Evolutionary conservation across 2,329 filamentous ascomycete genomes (phyloP).

Genomic region (Pseudogymnoascus sp.): DNA sequence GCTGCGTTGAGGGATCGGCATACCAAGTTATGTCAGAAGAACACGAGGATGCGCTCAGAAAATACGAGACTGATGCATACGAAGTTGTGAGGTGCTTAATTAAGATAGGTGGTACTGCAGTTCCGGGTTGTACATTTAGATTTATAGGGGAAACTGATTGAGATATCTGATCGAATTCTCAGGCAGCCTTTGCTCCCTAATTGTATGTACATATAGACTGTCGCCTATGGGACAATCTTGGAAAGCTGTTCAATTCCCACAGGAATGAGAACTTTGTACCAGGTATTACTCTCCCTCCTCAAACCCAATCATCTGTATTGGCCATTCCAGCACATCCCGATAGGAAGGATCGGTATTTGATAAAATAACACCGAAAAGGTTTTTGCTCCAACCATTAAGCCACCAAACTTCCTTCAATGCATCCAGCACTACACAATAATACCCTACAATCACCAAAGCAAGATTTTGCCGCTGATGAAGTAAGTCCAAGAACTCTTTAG

Average conservation of each 20-base stretch:
- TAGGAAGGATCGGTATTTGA: neutral
- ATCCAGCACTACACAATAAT: slow-evolving; percentile 16
- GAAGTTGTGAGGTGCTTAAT: slow-evolving; percentile 34
- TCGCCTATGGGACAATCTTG: neutral
- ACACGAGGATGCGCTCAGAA: slow-evolving; percentile 30
- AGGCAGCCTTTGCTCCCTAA: neutral
- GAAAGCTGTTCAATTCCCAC: neutral
- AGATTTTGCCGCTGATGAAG: slow-evolving; percentile 10
- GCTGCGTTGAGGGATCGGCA: slow-evolving; percentile 26
- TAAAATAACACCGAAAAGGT: slow-evolving; percentile 12
- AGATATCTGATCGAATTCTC: neutral
- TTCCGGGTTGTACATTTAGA: slow-evolving; percentile 26
- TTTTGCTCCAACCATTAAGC: slow-evolving; percentile 14
- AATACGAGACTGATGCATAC: slow-evolving; percentile 35
- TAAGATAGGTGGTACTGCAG: slow-evolving; percentile 13
- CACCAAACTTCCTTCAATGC: slow-evolving; percentile 14
- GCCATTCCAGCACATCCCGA: slow-evolving; percentile 12
- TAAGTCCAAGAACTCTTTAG: slow-evolving; percentile 13
- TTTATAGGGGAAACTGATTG: slow-evolving; percentile 16
- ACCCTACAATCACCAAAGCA: slow-evolving; percentile 13
- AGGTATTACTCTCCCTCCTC: neutral
- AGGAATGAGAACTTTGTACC: neutral
- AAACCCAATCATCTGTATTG: neutral
- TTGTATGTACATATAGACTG: neutral
- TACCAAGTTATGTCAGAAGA: slow-evolving; percentile 28